phyloP scores from a whole-genome alignment of 305 asterid species.

The Ajuga reptans region DNA sequence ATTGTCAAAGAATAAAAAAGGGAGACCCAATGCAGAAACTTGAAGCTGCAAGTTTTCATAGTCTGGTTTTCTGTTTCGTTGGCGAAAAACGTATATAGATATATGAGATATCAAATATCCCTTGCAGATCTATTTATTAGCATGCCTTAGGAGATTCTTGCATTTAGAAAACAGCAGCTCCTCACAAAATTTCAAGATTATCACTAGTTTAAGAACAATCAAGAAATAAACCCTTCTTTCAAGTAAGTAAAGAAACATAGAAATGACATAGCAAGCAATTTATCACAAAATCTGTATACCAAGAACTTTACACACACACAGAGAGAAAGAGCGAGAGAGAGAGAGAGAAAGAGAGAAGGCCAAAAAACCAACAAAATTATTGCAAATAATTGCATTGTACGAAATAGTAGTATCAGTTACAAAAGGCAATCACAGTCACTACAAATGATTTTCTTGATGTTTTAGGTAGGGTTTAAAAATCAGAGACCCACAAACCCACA shows the following conservation, averaged over 20 bases:
- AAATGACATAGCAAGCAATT: neutral
- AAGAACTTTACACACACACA: neutral
- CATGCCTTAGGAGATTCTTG: neutral
- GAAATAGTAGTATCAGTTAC: neutral
- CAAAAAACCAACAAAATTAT: neutral
- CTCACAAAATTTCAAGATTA: neutral
- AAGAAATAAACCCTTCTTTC: neutral
- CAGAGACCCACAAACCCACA: slow-evolving; percentile 17
- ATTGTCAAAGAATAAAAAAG: slow-evolving; percentile 14
- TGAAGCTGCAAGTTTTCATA: slow-evolving; percentile 7
- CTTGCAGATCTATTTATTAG: slow-evolving; percentile 10
- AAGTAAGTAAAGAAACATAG: neutral
- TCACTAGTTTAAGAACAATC: neutral
- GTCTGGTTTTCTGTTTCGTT: neutral
- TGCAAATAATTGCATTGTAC: neutral
- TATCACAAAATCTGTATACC: neutral
- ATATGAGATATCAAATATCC: neutral
- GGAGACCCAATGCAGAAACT: neutral
- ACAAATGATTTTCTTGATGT: neutral
- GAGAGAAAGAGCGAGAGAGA: neutral
- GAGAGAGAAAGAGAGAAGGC: neutral
- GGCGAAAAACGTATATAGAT: neutral
- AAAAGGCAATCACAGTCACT: slow-evolving; percentile 2
- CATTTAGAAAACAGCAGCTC: neutral
- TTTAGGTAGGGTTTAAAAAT: slow-evolving; percentile 19